These are phyloP conservation scores for Citrullus amarus DNA, from an alignment of 306 rosid genomes.

Conservation along the genomic window DNA sequence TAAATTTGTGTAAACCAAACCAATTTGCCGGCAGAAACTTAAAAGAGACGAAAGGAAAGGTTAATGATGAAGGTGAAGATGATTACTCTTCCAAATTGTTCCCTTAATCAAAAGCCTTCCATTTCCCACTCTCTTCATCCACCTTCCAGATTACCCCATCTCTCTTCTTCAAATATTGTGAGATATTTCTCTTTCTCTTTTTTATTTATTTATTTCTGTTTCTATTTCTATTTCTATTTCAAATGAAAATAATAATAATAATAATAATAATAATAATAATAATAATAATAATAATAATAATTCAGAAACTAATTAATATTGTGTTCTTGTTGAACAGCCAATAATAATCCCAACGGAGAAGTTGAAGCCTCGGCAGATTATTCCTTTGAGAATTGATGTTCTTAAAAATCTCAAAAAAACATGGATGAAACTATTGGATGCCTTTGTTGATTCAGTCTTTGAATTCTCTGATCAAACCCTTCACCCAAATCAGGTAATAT, in stretches of 20 bases:
- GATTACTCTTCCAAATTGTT: background rate
- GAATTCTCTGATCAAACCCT: conserved; percentile 44
- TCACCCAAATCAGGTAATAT: conserved; percentile 51
- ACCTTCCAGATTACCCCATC: background rate
- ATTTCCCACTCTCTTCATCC: background rate
- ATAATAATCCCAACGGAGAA: background rate
- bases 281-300: too few species aligned
- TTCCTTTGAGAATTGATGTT: background rate
- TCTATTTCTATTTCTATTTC: background rate
- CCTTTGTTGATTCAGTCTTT: conserved; percentile 47
- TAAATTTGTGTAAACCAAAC: background rate
- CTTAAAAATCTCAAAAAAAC: conserved; percentile 6
- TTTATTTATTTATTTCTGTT: too few species aligned
- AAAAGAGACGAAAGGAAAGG: background rate
- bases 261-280: too few species aligned
- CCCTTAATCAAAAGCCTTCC: background rate
- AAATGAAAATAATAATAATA: too few species aligned
- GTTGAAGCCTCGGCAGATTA: background rate
- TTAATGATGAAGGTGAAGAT: background rate
- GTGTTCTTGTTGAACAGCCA: conserved; percentile 15
- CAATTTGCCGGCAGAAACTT: background rate
- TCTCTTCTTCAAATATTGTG: background rate
- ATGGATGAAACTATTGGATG: conserved; percentile 27
- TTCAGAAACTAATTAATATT: background rate
- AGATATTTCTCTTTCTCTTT: too few species aligned